Evolutionary conservation across 2,329 filamentous ascomycete species (phyloP).

Genomic region (Ascochyta koolunga): DNA sequence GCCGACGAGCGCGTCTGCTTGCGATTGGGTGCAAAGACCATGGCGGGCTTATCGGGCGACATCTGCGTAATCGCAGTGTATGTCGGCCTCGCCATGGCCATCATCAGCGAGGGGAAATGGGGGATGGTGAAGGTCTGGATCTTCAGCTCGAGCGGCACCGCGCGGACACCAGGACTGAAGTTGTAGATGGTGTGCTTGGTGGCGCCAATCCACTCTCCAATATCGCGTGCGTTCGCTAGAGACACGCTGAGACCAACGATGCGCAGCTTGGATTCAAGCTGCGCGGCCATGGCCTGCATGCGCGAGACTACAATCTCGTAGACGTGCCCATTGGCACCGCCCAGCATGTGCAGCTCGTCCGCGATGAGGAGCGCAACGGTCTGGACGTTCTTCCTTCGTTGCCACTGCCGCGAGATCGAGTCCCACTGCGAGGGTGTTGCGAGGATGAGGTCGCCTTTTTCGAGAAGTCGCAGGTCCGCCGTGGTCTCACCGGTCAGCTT

Average conservation of each 20-base stretch:
- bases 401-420: conserved; percentile 93
- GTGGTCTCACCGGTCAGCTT: conserved; percentile 94
- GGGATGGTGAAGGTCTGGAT: conserved; percentile 95
- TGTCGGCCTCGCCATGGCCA: conserved; percentile 95
- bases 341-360: conserved; percentile 92
- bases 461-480: conserved; percentile 85
- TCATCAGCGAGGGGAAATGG: conserved; percentile 97
- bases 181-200: conserved; percentile 99
- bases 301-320: conserved; percentile 98
- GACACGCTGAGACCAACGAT: conserved; percentile 92
- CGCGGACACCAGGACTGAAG: conserved; percentile 90
- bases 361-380: conserved; percentile 90
- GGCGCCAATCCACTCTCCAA: conserved; percentile 97
- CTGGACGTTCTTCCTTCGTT: conserved; percentile 93
- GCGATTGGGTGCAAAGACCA: conserved; percentile 89
- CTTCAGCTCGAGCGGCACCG: conserved; percentile 88
- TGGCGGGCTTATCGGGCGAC: conserved; percentile 84
- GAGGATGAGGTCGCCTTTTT: conserved; percentile 85
- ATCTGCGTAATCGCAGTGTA: conserved; percentile 88
- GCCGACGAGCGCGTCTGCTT: conserved; percentile 92
- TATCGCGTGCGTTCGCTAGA: conserved; percentile 87
- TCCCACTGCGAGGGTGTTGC: conserved; percentile 97
- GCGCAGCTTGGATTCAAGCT: conserved; percentile 82
- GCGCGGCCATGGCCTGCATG: conserved; percentile 93
- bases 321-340: conserved; percentile 82